These are phyloP conservation scores for Lichtheimia hyalospora DNA, from an alignment of 371 early-diverging fungal genomes.

Conservation along the genomic window DNA sequence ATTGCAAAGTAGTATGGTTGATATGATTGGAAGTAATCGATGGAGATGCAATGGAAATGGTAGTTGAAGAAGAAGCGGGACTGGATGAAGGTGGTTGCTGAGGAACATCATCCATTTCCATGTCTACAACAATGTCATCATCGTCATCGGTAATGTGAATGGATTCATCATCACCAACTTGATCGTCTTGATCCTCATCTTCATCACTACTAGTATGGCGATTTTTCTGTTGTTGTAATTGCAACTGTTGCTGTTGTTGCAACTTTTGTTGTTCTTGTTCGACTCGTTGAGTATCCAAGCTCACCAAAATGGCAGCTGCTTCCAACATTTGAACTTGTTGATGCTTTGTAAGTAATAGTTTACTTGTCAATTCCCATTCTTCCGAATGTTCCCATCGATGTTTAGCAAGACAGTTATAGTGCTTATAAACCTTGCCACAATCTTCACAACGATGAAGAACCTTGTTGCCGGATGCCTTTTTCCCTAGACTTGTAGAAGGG, in stretches of 20 bases:
- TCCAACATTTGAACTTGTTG: slow-evolving; percentile 79
- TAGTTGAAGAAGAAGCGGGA: no score
- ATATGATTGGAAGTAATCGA: no score
- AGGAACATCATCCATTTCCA: slow-evolving; percentile 5
- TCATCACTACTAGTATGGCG: background rate
- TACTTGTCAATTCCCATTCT: slow-evolving; percentile 65
- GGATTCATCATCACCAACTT: slow-evolving; percentile 13
- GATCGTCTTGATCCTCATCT: slow-evolving; percentile 5
- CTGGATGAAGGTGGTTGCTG: background rate
- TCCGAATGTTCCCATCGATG: slow-evolving; percentile 77
- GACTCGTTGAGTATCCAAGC: slow-evolving; percentile 41
- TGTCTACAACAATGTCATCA: slow-evolving; percentile 9
- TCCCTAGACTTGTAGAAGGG: slow-evolving; percentile 13
- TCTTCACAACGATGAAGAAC: slow-evolving; percentile 47
- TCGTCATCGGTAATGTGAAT: slow-evolving; percentile 19
- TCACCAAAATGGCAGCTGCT: slow-evolving; percentile 69
- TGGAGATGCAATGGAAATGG: no score
- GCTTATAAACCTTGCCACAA: slow-evolving; percentile 74
- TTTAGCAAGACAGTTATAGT: slow-evolving; percentile 65
- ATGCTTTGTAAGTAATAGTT: slow-evolving; percentile 68
- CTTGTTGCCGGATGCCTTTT: slow-evolving; percentile 3
- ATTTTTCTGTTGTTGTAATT: slow-evolving; percentile 1
- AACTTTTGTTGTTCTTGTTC: slow-evolving; percentile 12
- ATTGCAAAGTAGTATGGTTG: background rate
- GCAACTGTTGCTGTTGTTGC: slow-evolving; percentile 5